Conservation (phyloP, 306 rosid species). For the Neltuma alba region DNA sequence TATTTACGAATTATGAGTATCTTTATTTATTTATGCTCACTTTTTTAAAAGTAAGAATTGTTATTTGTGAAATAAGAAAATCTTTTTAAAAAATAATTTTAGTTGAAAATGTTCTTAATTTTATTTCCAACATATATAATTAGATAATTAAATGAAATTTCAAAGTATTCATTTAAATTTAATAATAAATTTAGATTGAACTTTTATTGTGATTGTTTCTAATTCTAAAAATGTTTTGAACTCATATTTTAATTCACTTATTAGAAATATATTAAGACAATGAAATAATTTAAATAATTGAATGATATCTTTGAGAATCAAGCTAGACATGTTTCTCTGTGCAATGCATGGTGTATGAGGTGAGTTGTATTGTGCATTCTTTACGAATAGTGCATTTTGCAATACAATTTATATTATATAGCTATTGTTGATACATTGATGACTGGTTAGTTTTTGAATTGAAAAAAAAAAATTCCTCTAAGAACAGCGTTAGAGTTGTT, state of each 20-base stretch:
- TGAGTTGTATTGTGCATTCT: neutral
- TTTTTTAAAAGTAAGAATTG: too few species aligned
- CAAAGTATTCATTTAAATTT: neutral
- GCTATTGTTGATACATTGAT: neutral
- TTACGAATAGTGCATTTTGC: neutral
- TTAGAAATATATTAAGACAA: too few species aligned
- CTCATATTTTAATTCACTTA: neutral
- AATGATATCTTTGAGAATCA: neutral
- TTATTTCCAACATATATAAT: neutral
- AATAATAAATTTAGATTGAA: neutral
- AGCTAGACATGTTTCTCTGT: neutral
- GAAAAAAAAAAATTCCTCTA: neutral
- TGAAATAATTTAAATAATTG: neutral
- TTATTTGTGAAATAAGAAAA: too few species aligned
- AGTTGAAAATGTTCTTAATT: neutral
- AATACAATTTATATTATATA: neutral
- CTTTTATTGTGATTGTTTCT: neutral
- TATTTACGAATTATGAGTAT: neutral
- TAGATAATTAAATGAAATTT: neutral
- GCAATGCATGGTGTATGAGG: neutral
- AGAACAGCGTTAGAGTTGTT: neutral
- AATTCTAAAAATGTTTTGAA: neutral
- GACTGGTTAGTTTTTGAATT: neutral
- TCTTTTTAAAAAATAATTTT: too few species aligned
- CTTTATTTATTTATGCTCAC: neutral